Evolutionary conservation across 345 rosid genomes (phyloP).

Genomic region (Citropsis articulata): DNA sequence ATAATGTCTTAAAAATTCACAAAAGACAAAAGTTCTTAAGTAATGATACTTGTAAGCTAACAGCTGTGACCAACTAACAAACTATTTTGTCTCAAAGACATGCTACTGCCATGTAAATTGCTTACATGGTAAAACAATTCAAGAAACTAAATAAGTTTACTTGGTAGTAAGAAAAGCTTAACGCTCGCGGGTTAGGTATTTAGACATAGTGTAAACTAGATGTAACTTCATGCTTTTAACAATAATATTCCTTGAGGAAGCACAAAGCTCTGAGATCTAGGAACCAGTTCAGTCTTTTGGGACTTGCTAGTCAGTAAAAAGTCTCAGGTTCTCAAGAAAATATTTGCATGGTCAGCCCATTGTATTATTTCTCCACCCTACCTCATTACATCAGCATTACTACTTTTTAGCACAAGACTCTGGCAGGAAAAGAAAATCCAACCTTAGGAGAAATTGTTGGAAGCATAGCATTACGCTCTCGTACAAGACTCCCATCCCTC

Average conservation of each 20-base stretch:
- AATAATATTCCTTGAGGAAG: not conserved
- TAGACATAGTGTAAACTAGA: not conserved
- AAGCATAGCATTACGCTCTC: conserved; percentile 99
- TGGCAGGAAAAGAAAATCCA: not conserved
- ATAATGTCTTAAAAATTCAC: not conserved
- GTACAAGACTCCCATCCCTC: conserved; percentile 97
- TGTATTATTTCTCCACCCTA: not conserved
- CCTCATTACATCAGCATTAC: not conserved
- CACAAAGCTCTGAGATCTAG: not conserved
- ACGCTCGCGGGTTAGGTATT: not conserved
- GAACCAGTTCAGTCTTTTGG: not conserved
- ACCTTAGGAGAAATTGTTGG: conserved; percentile 97
- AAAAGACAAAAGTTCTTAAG: not conserved
- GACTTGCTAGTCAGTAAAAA: not conserved
- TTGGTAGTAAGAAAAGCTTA: not conserved
- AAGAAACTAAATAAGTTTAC: not conserved
- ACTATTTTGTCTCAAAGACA: not conserved
- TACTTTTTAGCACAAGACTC: not conserved
- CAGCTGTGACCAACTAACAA: not conserved
- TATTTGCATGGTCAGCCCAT: not conserved
- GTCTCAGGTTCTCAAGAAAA: not conserved
- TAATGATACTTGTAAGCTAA: not conserved
- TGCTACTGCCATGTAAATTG: not conserved
- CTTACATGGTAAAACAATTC: no score
- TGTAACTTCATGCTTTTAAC: not conserved